Base-by-base conservation (phyloP, 225 moss, liverwort and hornwort species). In the Climacium dendroides region DNA sequence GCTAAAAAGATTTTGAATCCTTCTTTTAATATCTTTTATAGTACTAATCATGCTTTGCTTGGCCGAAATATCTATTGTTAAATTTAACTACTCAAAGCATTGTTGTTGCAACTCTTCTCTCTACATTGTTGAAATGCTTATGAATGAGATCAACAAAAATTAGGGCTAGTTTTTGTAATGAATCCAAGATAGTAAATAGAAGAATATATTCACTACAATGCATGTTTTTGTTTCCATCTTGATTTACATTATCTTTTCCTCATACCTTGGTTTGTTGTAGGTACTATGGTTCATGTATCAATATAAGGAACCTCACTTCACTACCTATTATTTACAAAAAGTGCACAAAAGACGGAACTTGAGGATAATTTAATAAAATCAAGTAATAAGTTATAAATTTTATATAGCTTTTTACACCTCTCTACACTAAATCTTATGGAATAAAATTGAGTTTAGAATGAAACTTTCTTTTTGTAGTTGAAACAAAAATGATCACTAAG, bases 151-250 rank as follows among this genome's bases (percentile, higher is more conserved):
- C 93, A 81, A 90, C 86, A 88, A 97, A 97, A 53, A 94, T 79
- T 32, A 94, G 92, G 67, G 96, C 93, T 8, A 92, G 91, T 81
- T 95, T 95, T 43, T 85, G 85, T 72, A 95, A 83, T 9, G 93
- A 91, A 83, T 87, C 93, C 48, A 97, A 89, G 26, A 97, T 88
- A 53, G 94, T 96, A 74, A 97, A 85, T n/a, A 88, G 91, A 11
- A 96, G 92, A 20, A 94, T 95, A 71, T 96, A 89, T 91, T 96
- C 95, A 48, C 93, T 92, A 89, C 94, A 91, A 67, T 92, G 94
- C 81, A 85, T 84, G 39, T 93, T 37, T 95, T 94, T 85, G 91
- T 94, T 81, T 96, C 91, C 43, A 95, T 93, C 23, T 85, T 86
- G 83, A 88, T 93, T 88, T 78, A 83, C 79, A 26, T 88, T 93